A percentile compares a stretch with the other conserved stretches of the same genome.
Conservation (phyloP, 225 moss, liverwort and hornwort species). For the Rhytidiadelphus loreus region DNA sequence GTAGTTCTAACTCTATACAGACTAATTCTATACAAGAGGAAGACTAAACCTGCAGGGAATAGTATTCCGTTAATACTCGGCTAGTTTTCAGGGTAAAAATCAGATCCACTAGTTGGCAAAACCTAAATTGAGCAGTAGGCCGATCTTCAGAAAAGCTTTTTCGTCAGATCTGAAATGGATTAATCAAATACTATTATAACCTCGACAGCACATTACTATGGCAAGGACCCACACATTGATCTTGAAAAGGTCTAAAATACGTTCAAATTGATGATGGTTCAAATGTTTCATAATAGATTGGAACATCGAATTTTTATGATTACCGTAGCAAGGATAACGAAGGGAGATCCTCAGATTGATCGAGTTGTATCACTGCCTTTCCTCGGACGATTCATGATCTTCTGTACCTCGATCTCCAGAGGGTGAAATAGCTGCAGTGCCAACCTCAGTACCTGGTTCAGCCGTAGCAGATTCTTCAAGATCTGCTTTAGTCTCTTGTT, state of each 20-base stretch:
- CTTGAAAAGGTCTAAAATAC: neutral
- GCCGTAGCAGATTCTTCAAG: neutral
- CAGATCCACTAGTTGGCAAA: neutral
- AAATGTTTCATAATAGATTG: neutral
- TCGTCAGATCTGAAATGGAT: neutral
- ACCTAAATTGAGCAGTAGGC: neutral
- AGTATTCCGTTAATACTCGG: neutral
- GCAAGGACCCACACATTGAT: neutral
- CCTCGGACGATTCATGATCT: conserved; percentile 13
- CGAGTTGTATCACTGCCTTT: conserved; percentile 12
- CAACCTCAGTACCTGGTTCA: conserved; percentile 20
- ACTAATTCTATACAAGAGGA: conserved; percentile 25
- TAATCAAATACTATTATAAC: neutral
- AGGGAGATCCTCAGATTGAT: conserved; percentile 2
- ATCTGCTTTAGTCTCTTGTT: conserved; percentile 15
- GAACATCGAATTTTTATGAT: neutral
- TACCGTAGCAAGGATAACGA: neutral
- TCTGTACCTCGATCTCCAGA: conserved; percentile 12
- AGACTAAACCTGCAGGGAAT: conserved; percentile 11
- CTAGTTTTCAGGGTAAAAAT: neutral
- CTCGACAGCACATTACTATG: neutral
- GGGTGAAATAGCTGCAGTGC: neutral
- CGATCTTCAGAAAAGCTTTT: neutral
- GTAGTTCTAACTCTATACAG: conserved; percentile 17
- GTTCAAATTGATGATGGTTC: neutral